Evolutionary conservation across 2,329 filamentous ascomycete genomes (phyloP).

Genomic region (Fusarium irregulare): DNA sequence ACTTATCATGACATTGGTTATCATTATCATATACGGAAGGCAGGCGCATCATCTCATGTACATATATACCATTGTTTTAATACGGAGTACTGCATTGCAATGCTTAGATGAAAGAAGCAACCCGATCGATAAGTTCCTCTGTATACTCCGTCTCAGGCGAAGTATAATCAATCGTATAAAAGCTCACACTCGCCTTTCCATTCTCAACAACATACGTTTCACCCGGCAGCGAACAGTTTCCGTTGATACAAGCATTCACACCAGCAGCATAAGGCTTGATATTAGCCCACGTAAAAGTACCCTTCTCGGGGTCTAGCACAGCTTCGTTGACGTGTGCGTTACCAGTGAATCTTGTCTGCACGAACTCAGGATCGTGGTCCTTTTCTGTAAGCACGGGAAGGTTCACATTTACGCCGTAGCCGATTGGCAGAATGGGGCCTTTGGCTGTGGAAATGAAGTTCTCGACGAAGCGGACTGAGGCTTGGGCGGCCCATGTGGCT

Average conservation of each 20-base stretch:
- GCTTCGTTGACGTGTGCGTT: constrained; percentile 60
- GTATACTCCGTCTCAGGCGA: constrained; percentile 53
- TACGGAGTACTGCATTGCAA: background rate
- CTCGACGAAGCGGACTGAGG: constrained; percentile 58
- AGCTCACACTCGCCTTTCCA: constrained; percentile 56
- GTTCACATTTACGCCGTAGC: constrained; percentile 65
- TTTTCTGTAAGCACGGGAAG: constrained; percentile 58
- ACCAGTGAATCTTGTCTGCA: constrained; percentile 61
- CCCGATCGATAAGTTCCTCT: constrained; percentile 41
- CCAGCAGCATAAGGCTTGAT: constrained; percentile 53
- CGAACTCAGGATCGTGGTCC: constrained; percentile 55
- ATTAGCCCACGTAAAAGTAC: constrained; percentile 57
- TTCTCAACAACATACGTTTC: constrained; percentile 61
- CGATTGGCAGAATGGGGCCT: constrained; percentile 56
- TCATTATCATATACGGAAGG: background rate
- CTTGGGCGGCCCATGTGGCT: constrained; percentile 56
- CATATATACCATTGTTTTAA: background rate
- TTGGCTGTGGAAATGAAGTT: constrained; percentile 55
- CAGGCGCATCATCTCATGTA: background rate
- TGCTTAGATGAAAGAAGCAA: constrained; percentile 32
- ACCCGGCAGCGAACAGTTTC: constrained; percentile 61
- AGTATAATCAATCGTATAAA: constrained; percentile 64
- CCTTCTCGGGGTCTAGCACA: constrained; percentile 56
- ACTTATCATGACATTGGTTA: no score
- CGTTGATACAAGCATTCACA: constrained; percentile 63